Evolutionary conservation across 1,284 basidiomycete genomes (phyloP), one percentile per base, ranked within the genome.

Genomic region (Malassezia caprae): DNA sequence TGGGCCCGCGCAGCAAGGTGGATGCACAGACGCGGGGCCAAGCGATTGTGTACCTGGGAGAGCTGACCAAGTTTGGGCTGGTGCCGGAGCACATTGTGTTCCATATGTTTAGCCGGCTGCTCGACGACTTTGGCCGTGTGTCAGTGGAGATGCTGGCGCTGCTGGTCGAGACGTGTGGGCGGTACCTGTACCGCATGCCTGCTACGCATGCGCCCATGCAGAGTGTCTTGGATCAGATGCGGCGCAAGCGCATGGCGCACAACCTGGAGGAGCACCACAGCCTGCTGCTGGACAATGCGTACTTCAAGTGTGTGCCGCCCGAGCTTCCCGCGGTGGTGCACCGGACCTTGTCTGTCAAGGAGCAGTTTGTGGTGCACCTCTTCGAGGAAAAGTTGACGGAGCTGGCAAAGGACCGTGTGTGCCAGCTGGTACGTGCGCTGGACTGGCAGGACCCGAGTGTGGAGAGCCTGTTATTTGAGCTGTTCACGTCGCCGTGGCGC

Each of bases 231-330:
- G 93, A 98, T 67, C 79, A 93, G 42, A 87, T 96, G 85, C 82
- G 87, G 54, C 82, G 93, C 46, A 98, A 98, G 77, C 90, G 96
- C 78, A 85, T 80, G 51, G 82, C 88, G 76, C 85, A 88, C 62
- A 89, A 96, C 69, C 82, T 98, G 37, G 91, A 98, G 75, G 85
- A 88, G 68, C 80, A 90, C 11, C 89, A 94, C 67, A 78, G 85
- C 4, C 80, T 96, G 26, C 78, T 96, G 63, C 82, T 99, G 28
- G 94, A 98, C 76, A 98, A 98, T 73, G 94, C 94, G 0, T 99
- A 96, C 76, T 98, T 96, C 73, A 90, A 96, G 85, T 96, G 91
- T 76, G 96, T 98, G 69, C 94, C 94, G 2, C 94, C 94, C 0
- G 90, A 96, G 67, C 83, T 94, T 51, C 82, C 85, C 0, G 87